Base-by-base conservation (phyloP, 495 filamentous ascomycete species). In the Neurospora sp. region DNA sequence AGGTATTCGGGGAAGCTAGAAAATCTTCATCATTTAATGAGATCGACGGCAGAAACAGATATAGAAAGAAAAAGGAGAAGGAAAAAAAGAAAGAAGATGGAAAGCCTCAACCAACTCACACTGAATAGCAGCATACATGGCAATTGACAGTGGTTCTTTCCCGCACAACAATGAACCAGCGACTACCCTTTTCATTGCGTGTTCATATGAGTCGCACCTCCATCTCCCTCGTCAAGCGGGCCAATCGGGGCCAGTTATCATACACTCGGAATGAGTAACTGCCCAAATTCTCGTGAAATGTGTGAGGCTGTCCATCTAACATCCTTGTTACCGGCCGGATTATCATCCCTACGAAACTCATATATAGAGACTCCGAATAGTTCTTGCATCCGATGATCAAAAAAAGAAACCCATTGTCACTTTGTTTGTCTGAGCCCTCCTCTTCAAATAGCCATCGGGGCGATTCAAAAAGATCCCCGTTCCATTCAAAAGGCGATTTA, bases 31-130 rank as follows among this genome's bases (percentile, higher is more conserved):
- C 42, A n/a, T 9, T 44, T n/a, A 9, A n/a, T n/a, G 3, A 3
- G 9, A 2, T 46, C 0, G 1, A n/a, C 18, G 7, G 0, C 7
- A 9, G 3, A 10, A 9, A 3, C 42, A 44, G 4, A 0, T 7
- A 9, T 0, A 7, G 3, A n/a, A 8, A 46, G 27, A 31, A 31
- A 31, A 31, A 31, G 2, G 27, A 31, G 27, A 2, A 44, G 2
- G 16, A 4, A n/a, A 9, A n/a, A 0, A 1, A n/a, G 16, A 2
- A 44, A 0, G 6, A 9, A 2, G n/a, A n/a, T n/a, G n/a, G n/a
- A 31, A 31, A 16, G 18, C 42, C 18, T 8, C 1, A n/a, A 8
- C 8, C 4, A 46, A 10, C 8, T 0, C 18, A n/a, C 2, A 46
- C 18, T 20, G 42, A 46, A 2, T 6, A n/a, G 41, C 5, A 18